Evolutionary conservation across 179 eudicot species (phyloP), one percentile per base, ranked within the genome.

Genomic region (Vitellaria paradoxa): DNA sequence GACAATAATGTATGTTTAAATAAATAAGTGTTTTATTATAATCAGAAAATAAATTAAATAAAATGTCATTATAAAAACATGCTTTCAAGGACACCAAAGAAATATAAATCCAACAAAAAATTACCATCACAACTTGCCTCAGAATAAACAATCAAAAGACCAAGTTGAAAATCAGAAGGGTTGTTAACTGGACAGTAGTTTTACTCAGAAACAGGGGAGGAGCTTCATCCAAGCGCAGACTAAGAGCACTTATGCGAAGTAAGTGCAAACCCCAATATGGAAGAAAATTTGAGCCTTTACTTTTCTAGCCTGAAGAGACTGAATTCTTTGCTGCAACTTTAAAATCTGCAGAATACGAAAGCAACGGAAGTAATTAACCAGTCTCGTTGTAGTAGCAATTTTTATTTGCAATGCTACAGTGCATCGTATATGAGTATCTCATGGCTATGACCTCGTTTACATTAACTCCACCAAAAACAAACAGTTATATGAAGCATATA

Each of bases 251-350:
- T 52, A 76, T 68, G 68, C 69, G 47, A 77, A 65, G 26, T n/a
- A 18, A 14, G 49, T 8, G 61, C 60, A 77, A 24, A 56, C 72
- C 70, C 66, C 65, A 55, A n/a, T n/a, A 68, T 26, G 23, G 45
- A 24, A 17, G 4, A 23, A 47, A 40, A 50, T n/a, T 65, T 85
- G 88, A 30, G 83, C 95, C 89, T 92, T 93, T 20, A 87, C 89
- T 81, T 92, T 93, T 80, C 96, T 97, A 79, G 98, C 92, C 84
- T 93, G 95, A 46, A 90, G 85, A 76, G 89, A 79, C 80, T 93
- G 97, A 72, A 92, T 88, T 86, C 87, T 88, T 82, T 93, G 97
- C 73, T 93, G 98, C 69, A 86, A 68, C 88, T 93, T 90, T 75
- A 86, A 37, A 18, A 92, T 83, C 97, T 93, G 85, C 79, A 87